Conservation (phyloP, 805 yeast species). For the Starmerella davenportii region DNA sequence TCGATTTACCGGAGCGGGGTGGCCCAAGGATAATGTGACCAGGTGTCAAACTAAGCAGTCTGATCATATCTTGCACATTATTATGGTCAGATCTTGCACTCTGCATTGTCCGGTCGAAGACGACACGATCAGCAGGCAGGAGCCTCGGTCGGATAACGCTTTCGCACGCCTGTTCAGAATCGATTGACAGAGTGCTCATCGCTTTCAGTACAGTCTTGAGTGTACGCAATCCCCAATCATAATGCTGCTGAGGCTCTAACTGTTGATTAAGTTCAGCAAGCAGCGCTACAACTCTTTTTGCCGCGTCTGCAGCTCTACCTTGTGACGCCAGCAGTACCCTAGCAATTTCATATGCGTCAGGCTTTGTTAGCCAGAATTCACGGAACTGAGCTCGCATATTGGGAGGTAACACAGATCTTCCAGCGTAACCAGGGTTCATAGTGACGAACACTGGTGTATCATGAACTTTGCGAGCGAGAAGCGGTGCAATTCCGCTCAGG, state of each 20-base stretch:
- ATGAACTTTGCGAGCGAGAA: conserved; percentile 40
- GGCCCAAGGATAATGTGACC: conserved; percentile 71
- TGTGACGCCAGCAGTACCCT: conserved; percentile 56
- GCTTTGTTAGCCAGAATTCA: conserved; percentile 51
- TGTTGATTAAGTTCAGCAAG: conserved; percentile 29
- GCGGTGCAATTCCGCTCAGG: conserved; percentile 71
- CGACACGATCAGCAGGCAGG: conserved; percentile 29
- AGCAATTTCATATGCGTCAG: conserved; percentile 52
- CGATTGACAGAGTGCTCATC: conserved; percentile 34
- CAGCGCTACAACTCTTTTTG: conserved; percentile 36
- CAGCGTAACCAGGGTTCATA: conserved; percentile 77
- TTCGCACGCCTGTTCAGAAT: conserved; percentile 34
- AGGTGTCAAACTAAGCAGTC: conserved; percentile 44
- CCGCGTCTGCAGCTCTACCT: conserved; percentile 33
- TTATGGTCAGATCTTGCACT: background rate
- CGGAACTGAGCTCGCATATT: conserved; percentile 66
- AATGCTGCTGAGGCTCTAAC: conserved; percentile 46
- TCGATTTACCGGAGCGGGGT: conserved; percentile 59
- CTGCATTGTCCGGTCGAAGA: conserved; percentile 13
- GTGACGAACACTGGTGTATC: conserved; percentile 61
- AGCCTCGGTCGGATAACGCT: conserved; percentile 56
- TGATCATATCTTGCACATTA: conserved; percentile 13
- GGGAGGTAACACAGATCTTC: conserved; percentile 69
- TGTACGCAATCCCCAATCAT: conserved; percentile 80
- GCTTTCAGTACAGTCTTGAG: conserved; percentile 46